A percentile compares a stretch with the other conserved stretches of the same genome.
These are phyloP conservation scores for Maudiozyma bulderi DNA, from an alignment of 805 yeast genomes.

Conservation along the genomic window DNA sequence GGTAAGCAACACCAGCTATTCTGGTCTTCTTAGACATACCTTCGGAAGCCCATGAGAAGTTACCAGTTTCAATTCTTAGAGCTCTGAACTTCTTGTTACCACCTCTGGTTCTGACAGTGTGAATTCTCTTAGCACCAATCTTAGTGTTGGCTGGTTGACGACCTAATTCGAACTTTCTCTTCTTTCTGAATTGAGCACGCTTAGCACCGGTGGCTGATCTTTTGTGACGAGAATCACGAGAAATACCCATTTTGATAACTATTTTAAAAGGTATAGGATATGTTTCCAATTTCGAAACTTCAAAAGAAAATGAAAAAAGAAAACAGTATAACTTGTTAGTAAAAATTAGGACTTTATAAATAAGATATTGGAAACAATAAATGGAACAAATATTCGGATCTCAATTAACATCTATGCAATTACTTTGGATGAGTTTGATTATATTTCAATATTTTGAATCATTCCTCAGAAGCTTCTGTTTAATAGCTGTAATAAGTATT, in stretches of 20 bases:
- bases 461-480: too few species aligned
- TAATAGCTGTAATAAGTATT: too few species aligned
- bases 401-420: too few species aligned
- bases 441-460: too few species aligned
- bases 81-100: slow-evolving; percentile 99
- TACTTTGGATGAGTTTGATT: too few species aligned
- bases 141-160: slow-evolving; percentile 99
- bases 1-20: slow-evolving; percentile 95
- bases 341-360: background rate
- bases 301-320: too few species aligned
- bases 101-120: slow-evolving; percentile 99
- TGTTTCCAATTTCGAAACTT: too few species aligned
- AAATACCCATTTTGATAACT: slow-evolving; percentile 86
- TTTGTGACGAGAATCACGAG: slow-evolving; percentile 99
- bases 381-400: too few species aligned
- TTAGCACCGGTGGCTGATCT: slow-evolving; percentile 99
- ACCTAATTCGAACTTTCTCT: slow-evolving; percentile 99
- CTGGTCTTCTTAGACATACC: slow-evolving; percentile 98
- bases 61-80: slow-evolving; percentile 96
- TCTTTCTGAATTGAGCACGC: slow-evolving; percentile 99
- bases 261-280: slow-evolving; percentile 1
- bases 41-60: slow-evolving; percentile 99
- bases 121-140: slow-evolving; percentile 98
- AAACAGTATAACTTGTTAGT: background rate
- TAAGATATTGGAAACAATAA: too few species aligned